Percentiles rank a stretch among this genome's conserved stretches.
These are phyloP conservation scores for Mayamaea pseudoterrestris DNA, from an alignment of 108 stramenopile genomes.

Conservation along the genomic window DNA sequence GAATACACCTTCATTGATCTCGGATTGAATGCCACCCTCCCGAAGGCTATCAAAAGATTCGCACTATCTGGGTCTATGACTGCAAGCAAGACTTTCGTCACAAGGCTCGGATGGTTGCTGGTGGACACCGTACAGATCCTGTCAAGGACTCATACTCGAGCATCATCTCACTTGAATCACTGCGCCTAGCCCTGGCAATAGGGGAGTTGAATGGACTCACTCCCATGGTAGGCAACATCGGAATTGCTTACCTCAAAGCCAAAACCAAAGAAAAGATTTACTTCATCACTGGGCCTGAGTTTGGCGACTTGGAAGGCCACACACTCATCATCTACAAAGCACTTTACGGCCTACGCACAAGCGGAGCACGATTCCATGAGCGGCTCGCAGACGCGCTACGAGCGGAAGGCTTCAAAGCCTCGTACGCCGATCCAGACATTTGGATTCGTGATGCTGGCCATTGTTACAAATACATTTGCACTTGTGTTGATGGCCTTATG, in stretches of 20 bases:
- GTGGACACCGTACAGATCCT: conserved; percentile 16
- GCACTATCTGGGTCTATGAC: conserved; percentile 11
- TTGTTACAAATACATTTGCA: conserved; percentile 20
- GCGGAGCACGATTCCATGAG: conserved; percentile 7
- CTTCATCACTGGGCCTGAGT: conserved; percentile 31
- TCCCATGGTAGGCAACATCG: conserved; percentile 12
- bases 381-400: conserved; percentile 4
- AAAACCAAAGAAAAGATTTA: conserved; percentile 20
- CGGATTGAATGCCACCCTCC: too few species aligned
- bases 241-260: conserved; percentile 15
- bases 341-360: conserved; percentile 22
- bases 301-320: conserved; percentile 17
- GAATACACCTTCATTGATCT: too few species aligned
- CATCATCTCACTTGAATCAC: conserved; percentile 13
- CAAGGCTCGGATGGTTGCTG: conserved; percentile 21
- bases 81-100: conserved; percentile 20
- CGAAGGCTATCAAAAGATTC: conserved; percentile 17
- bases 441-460: conserved; percentile 15
- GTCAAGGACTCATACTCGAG: conserved; percentile 14
- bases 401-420: conserved; percentile 16
- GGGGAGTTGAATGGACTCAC: conserved; percentile 22
- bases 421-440: conserved; percentile 21
- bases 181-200: conserved; percentile 12
- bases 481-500: conserved; percentile 21
- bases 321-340: conserved; percentile 14